A percentile compares a stretch with the other conserved stretches of the same genome.
These are phyloP conservation scores for Rhizopogon vesiculosus DNA, from an alignment of 768 basidiomycete genomes.

Conservation along the genomic window DNA sequence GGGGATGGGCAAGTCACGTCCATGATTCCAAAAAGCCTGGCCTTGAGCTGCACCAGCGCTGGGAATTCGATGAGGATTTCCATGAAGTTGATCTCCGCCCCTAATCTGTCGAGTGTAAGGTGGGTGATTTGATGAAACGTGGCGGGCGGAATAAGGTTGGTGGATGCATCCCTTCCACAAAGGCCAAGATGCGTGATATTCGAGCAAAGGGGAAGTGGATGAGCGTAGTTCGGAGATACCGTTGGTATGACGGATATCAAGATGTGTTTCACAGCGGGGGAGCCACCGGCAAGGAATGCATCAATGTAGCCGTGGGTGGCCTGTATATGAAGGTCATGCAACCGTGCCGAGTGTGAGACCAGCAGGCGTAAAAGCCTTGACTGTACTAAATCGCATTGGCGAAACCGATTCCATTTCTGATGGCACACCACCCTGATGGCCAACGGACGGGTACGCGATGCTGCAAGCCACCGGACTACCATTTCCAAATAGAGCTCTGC, in stretches of 20 bases:
- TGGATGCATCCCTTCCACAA: conserved; percentile 8
- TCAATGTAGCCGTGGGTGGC: conserved; percentile 16
- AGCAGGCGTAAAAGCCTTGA: conserved; percentile 20
- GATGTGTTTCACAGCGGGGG: conserved; percentile 12
- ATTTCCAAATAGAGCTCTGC: conserved; percentile 19
- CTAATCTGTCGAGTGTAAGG: conserved; percentile 16
- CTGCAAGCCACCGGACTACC: conserved; percentile 18
- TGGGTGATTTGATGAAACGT: conserved; percentile 16
- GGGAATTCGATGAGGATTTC: conserved; percentile 14
- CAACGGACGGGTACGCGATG: conserved; percentile 17
- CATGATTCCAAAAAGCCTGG: conserved; percentile 9
- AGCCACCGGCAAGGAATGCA: conserved; percentile 11
- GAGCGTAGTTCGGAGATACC: conserved; percentile 1
- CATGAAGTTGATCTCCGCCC: conserved; percentile 4
- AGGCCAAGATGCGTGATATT: conserved; percentile 12
- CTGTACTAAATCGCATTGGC: background rate
- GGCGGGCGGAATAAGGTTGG: conserved; percentile 12
- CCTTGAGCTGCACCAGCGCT: conserved; percentile 10
- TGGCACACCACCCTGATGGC: conserved; percentile 10
- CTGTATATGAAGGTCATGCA: conserved; percentile 13
- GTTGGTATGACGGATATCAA: conserved; percentile 10
- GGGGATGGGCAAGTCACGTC: conserved; percentile 6
- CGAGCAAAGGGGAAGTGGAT: conserved; percentile 7
- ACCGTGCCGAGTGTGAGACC: conserved; percentile 14
- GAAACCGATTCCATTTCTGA: background rate